phyloP scores from a whole-genome alignment of 2,329 filamentous ascomycete genomes.

The Phaeosphaeria sp. region DNA sequence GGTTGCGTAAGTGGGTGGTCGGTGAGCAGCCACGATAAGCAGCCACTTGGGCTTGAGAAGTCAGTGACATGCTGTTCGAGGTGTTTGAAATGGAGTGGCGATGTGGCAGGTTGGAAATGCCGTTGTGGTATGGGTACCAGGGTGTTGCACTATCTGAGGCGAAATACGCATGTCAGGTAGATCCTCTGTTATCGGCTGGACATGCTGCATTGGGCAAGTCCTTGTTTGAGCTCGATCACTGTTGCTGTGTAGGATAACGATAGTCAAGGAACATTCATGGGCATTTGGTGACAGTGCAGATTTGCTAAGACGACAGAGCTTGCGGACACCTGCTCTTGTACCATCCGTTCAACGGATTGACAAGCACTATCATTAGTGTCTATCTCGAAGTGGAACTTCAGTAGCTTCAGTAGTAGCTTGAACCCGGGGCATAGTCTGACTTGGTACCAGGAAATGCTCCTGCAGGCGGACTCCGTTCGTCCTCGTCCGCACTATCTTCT shows the following conservation, averaged over 20 bases:
- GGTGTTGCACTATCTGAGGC: not conserved
- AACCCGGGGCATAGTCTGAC: constrained; percentile 36
- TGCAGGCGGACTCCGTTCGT: constrained; percentile 33
- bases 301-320: constrained; percentile 1
- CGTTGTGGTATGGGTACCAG: constrained; percentile 4
- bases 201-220: constrained; percentile 18
- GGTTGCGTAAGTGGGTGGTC: not conserved
- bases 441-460: constrained; percentile 48
- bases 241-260: constrained; percentile 4
- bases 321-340: not conserved
- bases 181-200: constrained; percentile 15
- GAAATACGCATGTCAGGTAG: constrained; percentile 7
- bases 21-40: not conserved
- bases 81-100: not conserved
- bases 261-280: constrained; percentile 4
- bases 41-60: not conserved
- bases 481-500: constrained; percentile 47
- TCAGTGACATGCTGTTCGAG: not conserved
- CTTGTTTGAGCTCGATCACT: constrained; percentile 9
- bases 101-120: not conserved
- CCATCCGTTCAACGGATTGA: not conserved
- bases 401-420: constrained; percentile 40
- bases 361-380: too few relatives aligned
- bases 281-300: not conserved
- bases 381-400: too few relatives aligned